These are phyloP conservation scores for Paratinospora sagittata DNA, from an alignment of 164 flowering plant species.

Conservation along the genomic window DNA sequence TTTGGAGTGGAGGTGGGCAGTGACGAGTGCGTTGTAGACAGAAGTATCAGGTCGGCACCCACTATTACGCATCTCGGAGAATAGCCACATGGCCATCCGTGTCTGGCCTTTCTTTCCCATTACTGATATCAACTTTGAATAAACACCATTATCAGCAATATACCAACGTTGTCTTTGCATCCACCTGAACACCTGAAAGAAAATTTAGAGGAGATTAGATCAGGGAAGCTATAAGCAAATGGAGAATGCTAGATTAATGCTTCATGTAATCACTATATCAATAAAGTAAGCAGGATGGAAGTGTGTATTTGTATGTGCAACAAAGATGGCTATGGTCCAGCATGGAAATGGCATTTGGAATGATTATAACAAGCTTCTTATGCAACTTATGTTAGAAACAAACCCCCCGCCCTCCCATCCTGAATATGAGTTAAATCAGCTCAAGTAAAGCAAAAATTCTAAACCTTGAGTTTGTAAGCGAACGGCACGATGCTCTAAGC, in stretches of 20 bases:
- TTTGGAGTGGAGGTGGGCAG: slow-evolving; percentile 79
- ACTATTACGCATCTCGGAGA: slow-evolving; percentile 97
- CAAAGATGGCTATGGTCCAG: neutral
- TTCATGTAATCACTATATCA: neutral
- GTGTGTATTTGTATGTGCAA: neutral
- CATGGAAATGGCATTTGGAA: neutral
- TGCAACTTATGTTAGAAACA: too few relatives aligned
- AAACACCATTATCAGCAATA: slow-evolving; percentile 86
- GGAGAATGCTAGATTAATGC: neutral
- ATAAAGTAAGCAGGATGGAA: neutral
- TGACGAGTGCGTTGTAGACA: slow-evolving; percentile 85
- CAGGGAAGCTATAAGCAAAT: slow-evolving; percentile 2
- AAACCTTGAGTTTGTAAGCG: neutral
- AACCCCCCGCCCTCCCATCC: too few relatives aligned
- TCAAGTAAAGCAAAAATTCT: neutral
- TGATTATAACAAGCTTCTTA: too few relatives aligned
- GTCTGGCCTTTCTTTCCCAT: slow-evolving; percentile 96
- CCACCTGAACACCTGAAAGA: slow-evolving; percentile 88
- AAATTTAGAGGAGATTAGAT: slow-evolving; percentile 3
- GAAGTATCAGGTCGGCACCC: slow-evolving; percentile 94
- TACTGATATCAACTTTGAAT: slow-evolving; percentile 84
- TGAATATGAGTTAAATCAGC: neutral
- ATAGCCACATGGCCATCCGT: slow-evolving; percentile 97
- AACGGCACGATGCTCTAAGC: neutral
- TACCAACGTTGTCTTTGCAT: slow-evolving; percentile 97